Conservation (phyloP, 192 early-diverging fungal genomes). For the Mortierella antarctica region DNA sequence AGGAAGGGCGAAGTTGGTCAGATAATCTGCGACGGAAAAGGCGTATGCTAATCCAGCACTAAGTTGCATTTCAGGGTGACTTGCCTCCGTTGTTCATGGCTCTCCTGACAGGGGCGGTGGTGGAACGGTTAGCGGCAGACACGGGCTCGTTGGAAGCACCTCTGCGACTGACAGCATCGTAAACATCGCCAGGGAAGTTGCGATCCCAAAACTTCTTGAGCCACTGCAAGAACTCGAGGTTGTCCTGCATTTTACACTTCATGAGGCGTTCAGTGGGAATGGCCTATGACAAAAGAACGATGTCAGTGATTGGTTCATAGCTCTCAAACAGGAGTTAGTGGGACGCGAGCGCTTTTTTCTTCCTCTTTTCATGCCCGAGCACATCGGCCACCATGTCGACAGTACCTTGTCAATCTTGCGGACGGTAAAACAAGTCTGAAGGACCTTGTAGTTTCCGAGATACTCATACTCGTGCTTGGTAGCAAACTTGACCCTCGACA, state of each 20-base stretch:
- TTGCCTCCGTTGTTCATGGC: conserved; percentile 56
- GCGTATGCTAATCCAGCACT: not conserved
- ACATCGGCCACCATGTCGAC: not conserved
- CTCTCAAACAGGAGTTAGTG: not conserved
- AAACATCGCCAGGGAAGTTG: conserved; percentile 83
- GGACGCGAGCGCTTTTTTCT: not conserved
- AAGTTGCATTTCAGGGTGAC: not conserved
- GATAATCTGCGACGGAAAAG: not conserved
- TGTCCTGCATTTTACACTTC: conserved; percentile 99
- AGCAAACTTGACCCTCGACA: conserved; percentile 92
- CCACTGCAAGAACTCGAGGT: conserved; percentile 98
- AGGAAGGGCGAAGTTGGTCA: not conserved
- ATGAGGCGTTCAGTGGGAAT: conserved; percentile 91
- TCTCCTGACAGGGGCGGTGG: conserved; percentile 51
- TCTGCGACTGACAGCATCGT: conserved; percentile 84
- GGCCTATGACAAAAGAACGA: conserved; percentile 54
- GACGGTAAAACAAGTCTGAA: conserved; percentile 88
- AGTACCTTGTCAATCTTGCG: conserved; percentile 91
- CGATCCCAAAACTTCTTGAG: conserved; percentile 93
- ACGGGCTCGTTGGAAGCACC: conserved; percentile 52
- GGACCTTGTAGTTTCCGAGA: conserved; percentile 93
- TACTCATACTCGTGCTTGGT: conserved; percentile 98
- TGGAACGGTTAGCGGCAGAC: conserved; percentile 53
- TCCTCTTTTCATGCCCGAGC: not conserved
- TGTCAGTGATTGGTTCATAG: not conserved